These are phyloP conservation scores for Pestalotiopsis fici DNA, from an alignment of 2,329 filamentous ascomycete genomes.

Conservation along the genomic window DNA sequence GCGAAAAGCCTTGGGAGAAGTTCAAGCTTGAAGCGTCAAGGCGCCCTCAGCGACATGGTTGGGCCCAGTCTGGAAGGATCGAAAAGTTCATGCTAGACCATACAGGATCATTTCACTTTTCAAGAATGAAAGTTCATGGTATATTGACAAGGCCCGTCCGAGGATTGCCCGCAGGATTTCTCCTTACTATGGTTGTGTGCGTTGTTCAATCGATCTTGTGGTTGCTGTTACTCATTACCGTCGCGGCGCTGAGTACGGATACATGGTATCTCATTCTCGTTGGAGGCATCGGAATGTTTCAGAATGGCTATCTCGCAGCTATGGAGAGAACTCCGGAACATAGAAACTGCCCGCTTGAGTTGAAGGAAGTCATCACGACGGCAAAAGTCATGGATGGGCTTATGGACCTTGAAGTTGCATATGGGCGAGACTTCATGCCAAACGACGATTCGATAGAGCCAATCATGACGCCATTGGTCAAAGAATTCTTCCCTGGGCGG, in stretches of 20 bases:
- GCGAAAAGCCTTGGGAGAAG: background rate
- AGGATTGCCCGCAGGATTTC: background rate
- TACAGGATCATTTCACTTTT: background rate
- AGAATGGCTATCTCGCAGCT: conserved; percentile 17
- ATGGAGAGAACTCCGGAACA: conserved; percentile 11
- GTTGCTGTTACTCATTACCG: conserved; percentile 13
- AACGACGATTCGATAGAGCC: background rate
- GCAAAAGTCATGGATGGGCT: conserved; percentile 3
- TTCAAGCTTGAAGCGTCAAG: background rate
- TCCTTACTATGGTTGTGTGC: background rate
- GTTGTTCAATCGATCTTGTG: conserved; percentile 11
- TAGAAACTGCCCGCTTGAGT: conserved; percentile 13
- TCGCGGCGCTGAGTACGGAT: conserved; percentile 11
- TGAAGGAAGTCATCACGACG: conserved; percentile 6
- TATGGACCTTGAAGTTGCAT: background rate
- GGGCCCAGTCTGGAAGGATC: background rate
- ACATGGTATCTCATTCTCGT: conserved; percentile 19
- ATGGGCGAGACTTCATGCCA: background rate
- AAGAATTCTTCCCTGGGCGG: background rate
- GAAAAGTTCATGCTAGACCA: background rate
- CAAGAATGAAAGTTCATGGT: background rate
- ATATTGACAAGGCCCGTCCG: background rate
- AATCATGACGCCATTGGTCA: background rate
- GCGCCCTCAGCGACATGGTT: background rate
- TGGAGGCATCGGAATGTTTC: conserved; percentile 15